Conservation (phyloP, 345 rosid genomes). For the Murraya paniculata region DNA sequence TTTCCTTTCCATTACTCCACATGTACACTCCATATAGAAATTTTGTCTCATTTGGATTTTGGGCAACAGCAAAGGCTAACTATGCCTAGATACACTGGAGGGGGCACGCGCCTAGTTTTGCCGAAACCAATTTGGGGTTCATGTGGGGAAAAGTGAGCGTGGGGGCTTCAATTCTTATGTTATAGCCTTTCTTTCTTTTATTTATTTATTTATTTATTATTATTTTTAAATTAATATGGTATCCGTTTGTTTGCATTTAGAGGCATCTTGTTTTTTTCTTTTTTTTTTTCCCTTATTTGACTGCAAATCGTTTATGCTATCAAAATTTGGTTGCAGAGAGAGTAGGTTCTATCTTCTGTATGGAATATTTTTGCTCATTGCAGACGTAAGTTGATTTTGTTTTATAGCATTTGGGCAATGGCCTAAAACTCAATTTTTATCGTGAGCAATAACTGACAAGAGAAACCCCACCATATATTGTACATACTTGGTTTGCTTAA, state of each 20-base stretch:
- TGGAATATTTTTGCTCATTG: not conserved
- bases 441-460: not conserved
- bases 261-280: not conserved
- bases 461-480: constrained; percentile 12
- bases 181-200: not conserved
- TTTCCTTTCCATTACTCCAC: not conserved
- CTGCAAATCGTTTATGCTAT: not conserved
- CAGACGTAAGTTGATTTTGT: not conserved
- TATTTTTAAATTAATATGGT: not conserved
- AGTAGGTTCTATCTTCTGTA: not conserved
- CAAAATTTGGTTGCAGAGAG: not conserved
- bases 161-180: not conserved
- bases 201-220: not conserved
- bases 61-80: constrained; percentile 9
- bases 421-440: not conserved
- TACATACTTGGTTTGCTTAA: not conserved
- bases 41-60: constrained; percentile 28
- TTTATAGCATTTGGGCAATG: not conserved
- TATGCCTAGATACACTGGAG: not conserved
- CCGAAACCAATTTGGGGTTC: not conserved
- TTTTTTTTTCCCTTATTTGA: too few species aligned
- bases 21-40: constrained; percentile 10
- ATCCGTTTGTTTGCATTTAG: not conserved
- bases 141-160: not conserved
- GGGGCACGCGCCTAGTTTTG: not conserved